phyloP scores from a whole-genome alignment of 192 early-diverging fungal species.

The Helicostylum pulchrum region DNA sequence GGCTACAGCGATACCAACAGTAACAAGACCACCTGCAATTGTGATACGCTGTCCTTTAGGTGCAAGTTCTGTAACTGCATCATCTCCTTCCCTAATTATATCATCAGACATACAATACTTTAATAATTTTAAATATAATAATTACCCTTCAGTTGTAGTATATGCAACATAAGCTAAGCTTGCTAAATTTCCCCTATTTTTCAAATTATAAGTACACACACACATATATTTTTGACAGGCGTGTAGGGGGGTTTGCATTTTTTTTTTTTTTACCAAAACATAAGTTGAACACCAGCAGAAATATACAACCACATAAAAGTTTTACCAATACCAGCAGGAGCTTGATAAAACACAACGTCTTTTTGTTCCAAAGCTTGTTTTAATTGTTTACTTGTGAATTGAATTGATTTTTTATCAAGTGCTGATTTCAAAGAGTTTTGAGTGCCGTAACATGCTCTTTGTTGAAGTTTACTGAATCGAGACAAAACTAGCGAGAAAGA shows the following conservation, averaged over 20 bases:
- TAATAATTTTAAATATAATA: not conserved
- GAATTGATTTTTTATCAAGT: conserved; percentile 15
- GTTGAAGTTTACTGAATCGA: too few species aligned
- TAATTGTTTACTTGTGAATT: conserved; percentile 22
- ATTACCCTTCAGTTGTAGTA: conserved; percentile 27
- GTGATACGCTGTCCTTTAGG: conserved; percentile 30
- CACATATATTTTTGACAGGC: not conserved
- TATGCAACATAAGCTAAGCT: conserved; percentile 36
- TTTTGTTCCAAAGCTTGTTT: conserved; percentile 19
- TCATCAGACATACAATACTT: not conserved
- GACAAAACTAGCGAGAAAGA: too few species aligned
- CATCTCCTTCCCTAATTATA: conserved; percentile 20
- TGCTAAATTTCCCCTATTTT: conserved; percentile 34
- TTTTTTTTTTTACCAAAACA: conserved; percentile 33
- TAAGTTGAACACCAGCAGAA: conserved; percentile 34
- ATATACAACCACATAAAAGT: conserved; percentile 39
- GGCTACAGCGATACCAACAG: conserved; percentile 28
- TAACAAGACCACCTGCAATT: conserved; percentile 30
- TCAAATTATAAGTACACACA: not conserved
- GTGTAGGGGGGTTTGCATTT: not conserved
- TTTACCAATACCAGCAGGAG: conserved; percentile 15
- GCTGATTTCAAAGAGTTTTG: not conserved
- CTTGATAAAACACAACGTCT: conserved; percentile 33
- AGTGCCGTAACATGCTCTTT: not conserved
- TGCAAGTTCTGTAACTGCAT: conserved; percentile 29